These are phyloP conservation scores for Penicillium antarcticum DNA, from an alignment of 495 filamentous ascomycete species.

Conservation along the genomic window DNA sequence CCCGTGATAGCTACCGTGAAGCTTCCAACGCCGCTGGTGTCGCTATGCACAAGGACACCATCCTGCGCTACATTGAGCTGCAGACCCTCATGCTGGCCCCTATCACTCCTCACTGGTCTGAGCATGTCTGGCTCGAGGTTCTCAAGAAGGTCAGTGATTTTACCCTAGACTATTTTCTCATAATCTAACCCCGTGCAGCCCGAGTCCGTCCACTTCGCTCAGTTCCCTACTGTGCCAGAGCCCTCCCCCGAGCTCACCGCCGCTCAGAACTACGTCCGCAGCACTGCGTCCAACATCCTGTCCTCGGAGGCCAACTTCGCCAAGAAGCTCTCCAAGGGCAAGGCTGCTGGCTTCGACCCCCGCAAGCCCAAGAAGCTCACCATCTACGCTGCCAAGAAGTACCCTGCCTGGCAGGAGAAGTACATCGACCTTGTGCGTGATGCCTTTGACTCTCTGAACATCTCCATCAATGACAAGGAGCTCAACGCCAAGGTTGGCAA, in stretches of 20 bases:
- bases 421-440: constrained; percentile 80
- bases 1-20: constrained; percentile 90
- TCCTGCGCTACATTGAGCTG: constrained; percentile 77
- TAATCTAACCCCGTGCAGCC: constrained; percentile 31
- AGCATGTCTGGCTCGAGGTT: constrained; percentile 89
- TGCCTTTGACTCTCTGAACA: constrained; percentile 51
- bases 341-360: constrained; percentile 75
- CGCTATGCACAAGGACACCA: constrained; percentile 77
- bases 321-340: constrained; percentile 84
- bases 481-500: constrained; percentile 71
- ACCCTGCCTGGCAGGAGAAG: constrained; percentile 86
- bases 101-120: constrained; percentile 90
- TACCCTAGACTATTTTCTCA: background rate
- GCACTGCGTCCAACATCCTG: constrained; percentile 73
- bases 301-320: constrained; percentile 81
- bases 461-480: constrained; percentile 72
- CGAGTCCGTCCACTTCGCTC: constrained; percentile 72
- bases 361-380: constrained; percentile 88
- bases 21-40: constrained; percentile 66
- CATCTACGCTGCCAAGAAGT: constrained; percentile 74
- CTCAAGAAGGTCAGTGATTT: constrained; percentile 61
- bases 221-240: constrained; percentile 69
- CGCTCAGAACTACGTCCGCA: constrained; percentile 74
- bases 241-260: constrained; percentile 63
- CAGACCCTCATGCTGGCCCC: constrained; percentile 77